Evolutionary conservation across 2,329 filamentous ascomycete species (phyloP), one percentile per base, ranked within the genome.

Genomic region (Colletotrichum cereale): DNA sequence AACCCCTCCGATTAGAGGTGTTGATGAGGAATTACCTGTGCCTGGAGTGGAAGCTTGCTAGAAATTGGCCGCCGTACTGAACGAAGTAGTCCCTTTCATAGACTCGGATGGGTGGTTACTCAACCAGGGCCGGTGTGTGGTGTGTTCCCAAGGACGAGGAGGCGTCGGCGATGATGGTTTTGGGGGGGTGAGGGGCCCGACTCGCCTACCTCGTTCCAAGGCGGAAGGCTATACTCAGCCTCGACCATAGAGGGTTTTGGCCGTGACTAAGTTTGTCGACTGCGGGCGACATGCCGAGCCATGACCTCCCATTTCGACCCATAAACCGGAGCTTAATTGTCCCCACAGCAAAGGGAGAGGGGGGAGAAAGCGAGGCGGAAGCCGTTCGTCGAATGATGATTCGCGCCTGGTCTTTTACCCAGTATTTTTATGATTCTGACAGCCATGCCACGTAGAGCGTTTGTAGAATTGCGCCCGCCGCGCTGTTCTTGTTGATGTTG

Each of bases 201-300:
- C 12, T 16, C 34, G 24, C 11, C n/a, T 40, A 18, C 55, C 14
- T 40, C 36, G 55, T 56, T 21, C 21, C 21, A 24, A 34, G 21
- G 36, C 14, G 34, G 11, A 12, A 24, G 36, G 2, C 4, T 31
- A 21, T 34, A 31, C 29, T 18, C n/a, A 34, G 50, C 50, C 10
- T 55, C 18, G 8, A 21, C 14, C 14, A 34, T 18, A n/a, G 36
- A 57, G 36, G 7, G 55, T n/a, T 6, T 6, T 40, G n/a, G 21
- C 38, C 34, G n/a, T 16, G 34, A 57, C 24, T 57, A 36, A 57
- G 55, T 57, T 57, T 57, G n/a, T 26, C 34, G 55, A 57, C 16
- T 57, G 36, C 14, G 34, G 55, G 36, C 55, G 12, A 40, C n/a
- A 57, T 40, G 24, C 31, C n/a, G 34, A 57, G 36, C 55, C 55